phyloP scores from a whole-genome alignment of 805 yeast genomes.

The Metschnikowia bowlesiae region DNA sequence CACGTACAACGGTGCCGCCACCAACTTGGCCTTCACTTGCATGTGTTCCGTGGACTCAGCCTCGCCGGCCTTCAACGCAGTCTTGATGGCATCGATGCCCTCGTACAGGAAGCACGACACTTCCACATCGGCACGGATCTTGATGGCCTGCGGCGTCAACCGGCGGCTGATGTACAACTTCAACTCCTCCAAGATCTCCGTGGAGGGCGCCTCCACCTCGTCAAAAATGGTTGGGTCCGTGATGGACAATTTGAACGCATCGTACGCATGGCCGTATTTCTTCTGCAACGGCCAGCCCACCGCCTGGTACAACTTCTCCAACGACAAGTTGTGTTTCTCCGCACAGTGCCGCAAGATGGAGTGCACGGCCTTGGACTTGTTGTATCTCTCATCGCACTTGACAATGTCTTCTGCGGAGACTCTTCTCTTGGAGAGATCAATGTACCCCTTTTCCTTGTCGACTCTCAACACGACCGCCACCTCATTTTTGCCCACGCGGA shows the following conservation, averaged over 20 bases:
- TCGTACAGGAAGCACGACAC: slow-evolving; percentile 96
- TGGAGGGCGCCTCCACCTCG: slow-evolving; percentile 64
- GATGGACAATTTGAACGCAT: slow-evolving; percentile 93
- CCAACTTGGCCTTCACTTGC: slow-evolving; percentile 89
- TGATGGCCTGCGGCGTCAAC: slow-evolving; percentile 96
- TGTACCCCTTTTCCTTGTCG: slow-evolving; percentile 97
- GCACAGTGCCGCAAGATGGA: slow-evolving; percentile 98
- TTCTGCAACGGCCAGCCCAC: slow-evolving; percentile 97
- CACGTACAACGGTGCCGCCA: slow-evolving; percentile 96
- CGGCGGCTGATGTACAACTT: slow-evolving; percentile 85
- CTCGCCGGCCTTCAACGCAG: slow-evolving; percentile 85
- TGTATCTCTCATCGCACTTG: slow-evolving; percentile 96
- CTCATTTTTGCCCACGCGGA: slow-evolving; percentile 97
- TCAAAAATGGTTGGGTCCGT: slow-evolving; percentile 88
- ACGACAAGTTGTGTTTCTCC: slow-evolving; percentile 84
- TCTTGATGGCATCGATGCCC: slow-evolving; percentile 95
- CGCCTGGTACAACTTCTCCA: slow-evolving; percentile 79
- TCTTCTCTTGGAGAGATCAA: slow-evolving; percentile 95
- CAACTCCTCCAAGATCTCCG: slow-evolving; percentile 77
- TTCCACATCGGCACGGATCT: slow-evolving; percentile 97
- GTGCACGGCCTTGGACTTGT: slow-evolving; percentile 95
- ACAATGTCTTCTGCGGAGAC: slow-evolving; percentile 96
- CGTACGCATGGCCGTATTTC: slow-evolving; percentile 95
- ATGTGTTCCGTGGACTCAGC: slow-evolving; percentile 73
- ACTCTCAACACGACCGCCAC: slow-evolving; percentile 97